A percentile compares a stretch with the other conserved stretches of the same genome.
These are phyloP conservation scores for Colletotrichum melonis DNA, from an alignment of 2,329 filamentous ascomycete species.

Conservation along the genomic window DNA sequence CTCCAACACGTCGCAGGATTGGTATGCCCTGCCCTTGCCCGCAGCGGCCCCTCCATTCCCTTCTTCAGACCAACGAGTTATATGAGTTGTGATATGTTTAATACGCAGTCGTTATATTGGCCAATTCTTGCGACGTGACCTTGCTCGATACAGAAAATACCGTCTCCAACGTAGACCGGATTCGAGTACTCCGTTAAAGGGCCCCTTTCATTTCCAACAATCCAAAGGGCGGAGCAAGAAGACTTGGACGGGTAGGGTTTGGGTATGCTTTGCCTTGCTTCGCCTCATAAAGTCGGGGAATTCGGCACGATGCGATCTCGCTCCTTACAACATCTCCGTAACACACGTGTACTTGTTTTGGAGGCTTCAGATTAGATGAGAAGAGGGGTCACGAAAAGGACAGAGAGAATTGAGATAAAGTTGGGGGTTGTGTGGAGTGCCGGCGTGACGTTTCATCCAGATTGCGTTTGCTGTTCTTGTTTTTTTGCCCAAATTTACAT, in stretches of 20 bases:
- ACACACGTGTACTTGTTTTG: background rate
- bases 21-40: background rate
- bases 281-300: background rate
- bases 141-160: background rate
- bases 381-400: background rate
- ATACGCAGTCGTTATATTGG: background rate
- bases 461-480: background rate
- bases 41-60: no score
- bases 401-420: background rate
- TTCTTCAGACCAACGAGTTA: background rate
- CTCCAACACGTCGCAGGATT: slow-evolving; percentile 31
- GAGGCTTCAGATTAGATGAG: background rate
- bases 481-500: background rate
- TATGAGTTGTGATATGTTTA: background rate
- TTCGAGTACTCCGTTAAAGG: background rate
- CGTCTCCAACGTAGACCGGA: background rate
- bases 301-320: slow-evolving; percentile 4
- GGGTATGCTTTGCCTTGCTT: background rate
- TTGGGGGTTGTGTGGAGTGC: background rate
- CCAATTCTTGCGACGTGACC: background rate
- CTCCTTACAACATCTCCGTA: background rate
- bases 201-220: background rate
- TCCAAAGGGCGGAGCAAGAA: background rate
- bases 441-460: background rate
- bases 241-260: no score